A percentile compares a stretch with the other conserved stretches of the same genome.
Evolutionary conservation across 345 rosid species (phyloP).

Genomic region (Boechera stricta): DNA sequence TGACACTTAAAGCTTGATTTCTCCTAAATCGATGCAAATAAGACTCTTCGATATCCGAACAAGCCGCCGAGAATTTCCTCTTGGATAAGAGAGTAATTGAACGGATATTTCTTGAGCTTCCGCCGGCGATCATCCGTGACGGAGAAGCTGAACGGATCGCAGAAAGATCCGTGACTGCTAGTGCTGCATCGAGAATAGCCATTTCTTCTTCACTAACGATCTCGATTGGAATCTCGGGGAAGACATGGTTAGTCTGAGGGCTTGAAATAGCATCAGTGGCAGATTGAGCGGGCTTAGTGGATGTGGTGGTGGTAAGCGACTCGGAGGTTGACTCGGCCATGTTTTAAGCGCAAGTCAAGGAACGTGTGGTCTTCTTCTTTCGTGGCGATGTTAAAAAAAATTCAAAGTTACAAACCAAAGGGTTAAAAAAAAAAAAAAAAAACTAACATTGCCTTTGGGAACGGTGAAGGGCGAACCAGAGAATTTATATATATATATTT

Average conservation of each 20-base stretch:
- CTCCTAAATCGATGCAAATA: constrained; percentile 56
- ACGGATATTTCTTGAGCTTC: constrained; percentile 45
- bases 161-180: constrained; percentile 52
- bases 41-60: constrained; percentile 66
- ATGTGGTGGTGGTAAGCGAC: constrained; percentile 32
- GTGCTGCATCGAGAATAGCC: constrained; percentile 76
- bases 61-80: constrained; percentile 41
- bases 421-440: too few species aligned
- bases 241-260: background rate
- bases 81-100: constrained; percentile 52
- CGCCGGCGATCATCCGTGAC: constrained; percentile 34
- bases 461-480: too few species aligned
- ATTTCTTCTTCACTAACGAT: constrained; percentile 85
- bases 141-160: constrained; percentile 44
- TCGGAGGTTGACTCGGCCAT: constrained; percentile 60
- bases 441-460: too few species aligned
- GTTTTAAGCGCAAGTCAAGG: background rate
- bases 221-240: constrained; percentile 68
- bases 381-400: background rate
- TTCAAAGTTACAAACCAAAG: too few species aligned
- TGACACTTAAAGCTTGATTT: constrained; percentile 64
- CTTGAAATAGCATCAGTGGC: constrained; percentile 13
- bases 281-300: constrained; percentile 37
- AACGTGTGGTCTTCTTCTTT: constrained; percentile 29
- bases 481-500: too few species aligned